A percentile compares a stretch with the other conserved stretches of the same genome.
phyloP scores from a whole-genome alignment of 805 yeast genomes.

The Candida awuae region DNA sequence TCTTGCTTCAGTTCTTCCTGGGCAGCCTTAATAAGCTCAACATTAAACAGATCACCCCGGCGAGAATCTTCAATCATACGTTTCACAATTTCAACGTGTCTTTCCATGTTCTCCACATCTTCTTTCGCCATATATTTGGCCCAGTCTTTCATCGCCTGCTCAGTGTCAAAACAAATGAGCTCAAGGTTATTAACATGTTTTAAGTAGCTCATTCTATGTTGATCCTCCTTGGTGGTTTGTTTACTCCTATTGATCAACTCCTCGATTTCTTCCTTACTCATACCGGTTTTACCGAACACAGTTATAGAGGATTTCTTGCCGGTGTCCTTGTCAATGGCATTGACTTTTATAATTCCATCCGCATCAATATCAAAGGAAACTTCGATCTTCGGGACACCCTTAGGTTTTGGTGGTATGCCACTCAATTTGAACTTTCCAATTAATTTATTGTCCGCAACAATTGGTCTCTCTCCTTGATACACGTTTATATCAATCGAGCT shows the following conservation, averaged over 20 bases:
- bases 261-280: conserved; percentile 84
- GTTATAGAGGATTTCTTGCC: conserved; percentile 93
- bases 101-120: conserved; percentile 13
- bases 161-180: conserved; percentile 29
- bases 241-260: conserved; percentile 87
- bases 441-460: conserved; percentile 90
- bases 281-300: conserved; percentile 92
- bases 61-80: conserved; percentile 26
- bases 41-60: conserved; percentile 24
- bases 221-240: conserved; percentile 77
- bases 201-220: conserved; percentile 36
- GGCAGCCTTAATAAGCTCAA: conserved; percentile 26
- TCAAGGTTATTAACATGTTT: conserved; percentile 65
- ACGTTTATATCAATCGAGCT: conserved; percentile 92
- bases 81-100: conserved; percentile 21
- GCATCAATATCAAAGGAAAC: conserved; percentile 94
- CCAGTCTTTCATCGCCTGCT: conserved; percentile 27
- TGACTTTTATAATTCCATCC: conserved; percentile 93
- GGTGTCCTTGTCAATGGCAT: conserved; percentile 89
- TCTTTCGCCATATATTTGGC: conserved; percentile 13
- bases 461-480: conserved; percentile 96
- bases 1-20: conserved; percentile 29
- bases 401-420: conserved; percentile 86
- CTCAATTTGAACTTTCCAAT: conserved; percentile 89
- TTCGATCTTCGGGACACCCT: conserved; percentile 85